Evolutionary conservation across 805 yeast genomes (phyloP), one percentile per base, ranked within the genome.

Genomic region (Starmerella roubikii): DNA sequence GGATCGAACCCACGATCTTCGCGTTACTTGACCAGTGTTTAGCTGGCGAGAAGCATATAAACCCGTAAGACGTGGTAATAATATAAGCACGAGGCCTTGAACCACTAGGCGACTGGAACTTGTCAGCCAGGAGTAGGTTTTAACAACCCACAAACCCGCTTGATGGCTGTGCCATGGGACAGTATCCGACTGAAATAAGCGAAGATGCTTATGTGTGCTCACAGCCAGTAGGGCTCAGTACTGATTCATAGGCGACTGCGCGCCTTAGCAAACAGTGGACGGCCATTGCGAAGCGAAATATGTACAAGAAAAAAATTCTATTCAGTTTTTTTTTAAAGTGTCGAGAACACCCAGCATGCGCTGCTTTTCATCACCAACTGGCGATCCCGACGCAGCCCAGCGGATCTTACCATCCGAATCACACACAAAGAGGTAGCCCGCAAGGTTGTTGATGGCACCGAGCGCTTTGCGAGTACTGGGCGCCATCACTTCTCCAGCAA

Each of bases 331-430:
- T 22, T 22, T 22, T 22, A 22, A 22, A 22, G 27, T 31, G 16
- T 18, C 18, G 11, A 40, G 19, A 15, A 35, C 25, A 2, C 30
- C 10, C 6, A 27, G 34, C 21, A 40, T 22, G 3, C 38, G 24
- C 4, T 34, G 21, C 22, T 63, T 34, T 49, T 91, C 98, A 25
- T 69, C 68, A n/a, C 68, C 73, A 13, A 67, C 66, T 1, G 94
- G 78, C 29, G 69, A 71, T 2, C 97, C 98, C 49, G 93, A 74
- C 3, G 84, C 81, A 19, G 84, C 85, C 97, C 97, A 88, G 50
- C 97, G 66, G 38, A 91, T 78, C 51, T 71, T 76, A 37, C 78
- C 77, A 12, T 74, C 64, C 13, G 65, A 65, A 54, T 91, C 98
- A 26, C 91, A 68, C 4, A 88, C 62, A 47, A 84, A 78, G 10